phyloP scores from a whole-genome alignment of 1,284 basidiomycete genomes.

The Wallemia ichthyophaga region DNA sequence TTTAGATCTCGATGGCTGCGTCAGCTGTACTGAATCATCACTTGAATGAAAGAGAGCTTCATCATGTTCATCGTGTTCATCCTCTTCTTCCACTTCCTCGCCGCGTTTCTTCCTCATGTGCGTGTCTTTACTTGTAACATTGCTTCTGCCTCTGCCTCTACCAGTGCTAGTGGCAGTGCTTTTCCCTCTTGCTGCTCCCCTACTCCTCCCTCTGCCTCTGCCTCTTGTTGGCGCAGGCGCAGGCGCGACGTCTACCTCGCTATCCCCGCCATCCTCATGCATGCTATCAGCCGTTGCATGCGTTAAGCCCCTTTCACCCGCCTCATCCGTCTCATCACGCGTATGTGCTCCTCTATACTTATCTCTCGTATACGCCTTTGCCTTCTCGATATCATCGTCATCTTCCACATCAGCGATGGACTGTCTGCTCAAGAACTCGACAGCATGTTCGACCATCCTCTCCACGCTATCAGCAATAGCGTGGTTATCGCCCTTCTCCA shows the following conservation, averaged over 20 bases:
- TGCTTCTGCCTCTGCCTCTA: no score
- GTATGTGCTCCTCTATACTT: no score
- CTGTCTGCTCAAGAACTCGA: neutral
- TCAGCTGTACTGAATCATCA: neutral
- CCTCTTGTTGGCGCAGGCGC: neutral
- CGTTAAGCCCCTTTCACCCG: no score
- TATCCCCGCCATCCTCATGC: neutral
- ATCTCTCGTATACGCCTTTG: neutral
- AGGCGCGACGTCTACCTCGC: no score
- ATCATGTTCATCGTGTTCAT: neutral
- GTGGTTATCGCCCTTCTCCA: conserved; percentile 80
- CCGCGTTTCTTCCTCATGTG: no score
- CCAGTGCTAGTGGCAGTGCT: neutral
- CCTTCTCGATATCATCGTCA: neutral
- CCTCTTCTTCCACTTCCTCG: no score
- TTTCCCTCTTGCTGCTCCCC: no score
- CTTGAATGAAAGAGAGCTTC: neutral
- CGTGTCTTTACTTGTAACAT: no score
- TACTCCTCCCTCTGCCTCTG: neutral
- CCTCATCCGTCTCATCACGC: no score
- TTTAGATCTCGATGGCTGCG: neutral
- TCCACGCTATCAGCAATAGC: conserved; percentile 24
- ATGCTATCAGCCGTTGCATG: neutral
- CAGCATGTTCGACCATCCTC: neutral
- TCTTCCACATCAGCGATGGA: neutral